Base-by-base conservation (phyloP, 2,329 filamentous ascomycete genomes). In the Onygenales sp. region DNA sequence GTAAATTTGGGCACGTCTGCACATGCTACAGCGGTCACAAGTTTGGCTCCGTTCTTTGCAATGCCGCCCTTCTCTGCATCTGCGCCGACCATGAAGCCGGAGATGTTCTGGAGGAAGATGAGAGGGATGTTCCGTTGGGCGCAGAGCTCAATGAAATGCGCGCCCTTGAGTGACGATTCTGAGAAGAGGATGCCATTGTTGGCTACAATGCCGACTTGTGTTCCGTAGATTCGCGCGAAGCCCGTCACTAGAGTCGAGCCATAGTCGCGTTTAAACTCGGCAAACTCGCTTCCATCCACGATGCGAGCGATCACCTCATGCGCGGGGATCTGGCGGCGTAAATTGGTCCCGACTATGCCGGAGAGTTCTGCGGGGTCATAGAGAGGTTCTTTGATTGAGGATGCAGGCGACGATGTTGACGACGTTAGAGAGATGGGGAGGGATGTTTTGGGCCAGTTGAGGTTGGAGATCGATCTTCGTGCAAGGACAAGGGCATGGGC, bases 151-250 rank as follows among this genome's bases (percentile, higher is more conserved):
- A 97, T 89, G 70, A 98, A 98, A 73, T 98, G 93, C 0, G 93
- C 90, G 38, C 91, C 93, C 73, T 98, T 98, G 57, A 95, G 79
- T 7, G 89, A 85, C 8, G 88, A 90, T 50, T 90, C 83, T 53
- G 87, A 89, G 75, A 97, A 94, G 6, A 98, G 78, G 62, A 97
- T 95, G 52, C 93, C 93, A 63, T 96, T 93, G 75, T 97, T 97
- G 58, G 92, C 92, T 14, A 98, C 78, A 63, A 98, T 94, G 58
- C 92, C 92, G 14, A 97, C 89, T 52, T 83, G 87, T 60, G 95
- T 87, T 43, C 91, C 90, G 70, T 95, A 87, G 65, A 97, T 95
- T 61, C 78, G 79, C 1, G 89, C 92, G 67, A 97, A 96, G 42
- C 92, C 89, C 0, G 92, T 96, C 46, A 96, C 87, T 7, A 98